Percentiles rank a stretch among this genome's conserved stretches.
phyloP scores from a whole-genome alignment of 495 filamentous ascomycete genomes.

The Pyrenula aspistea region DNA sequence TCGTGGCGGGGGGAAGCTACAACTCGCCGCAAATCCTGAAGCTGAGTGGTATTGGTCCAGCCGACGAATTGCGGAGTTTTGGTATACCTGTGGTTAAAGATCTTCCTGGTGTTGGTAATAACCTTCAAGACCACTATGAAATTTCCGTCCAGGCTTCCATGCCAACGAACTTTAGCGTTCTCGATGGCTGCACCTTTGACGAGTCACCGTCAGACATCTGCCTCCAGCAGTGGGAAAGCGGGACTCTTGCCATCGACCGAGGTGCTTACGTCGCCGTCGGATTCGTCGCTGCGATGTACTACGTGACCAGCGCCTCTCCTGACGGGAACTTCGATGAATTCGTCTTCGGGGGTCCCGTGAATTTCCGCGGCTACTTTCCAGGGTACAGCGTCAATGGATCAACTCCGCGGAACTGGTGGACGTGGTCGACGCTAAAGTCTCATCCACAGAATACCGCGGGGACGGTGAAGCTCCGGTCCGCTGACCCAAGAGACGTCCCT shows the following conservation, averaged over 20 bases:
- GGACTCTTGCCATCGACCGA: constrained; percentile 16
- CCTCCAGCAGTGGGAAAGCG: constrained; percentile 30
- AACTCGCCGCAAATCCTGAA: constrained; percentile 54
- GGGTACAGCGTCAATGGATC: constrained; percentile 21
- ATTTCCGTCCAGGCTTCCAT: constrained; percentile 31
- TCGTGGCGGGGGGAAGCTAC: constrained; percentile 48
- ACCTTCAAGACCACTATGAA: constrained; percentile 56
- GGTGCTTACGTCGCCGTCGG: constrained; percentile 39
- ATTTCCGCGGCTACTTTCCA: constrained; percentile 38
- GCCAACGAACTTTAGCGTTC: constrained; percentile 25
- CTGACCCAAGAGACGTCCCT: constrained; percentile 40
- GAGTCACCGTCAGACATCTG: constrained; percentile 32
- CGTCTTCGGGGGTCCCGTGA: constrained; percentile 37
- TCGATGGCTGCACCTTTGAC: constrained; percentile 36
- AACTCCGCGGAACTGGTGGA: constrained; percentile 18
- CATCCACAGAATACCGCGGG: constrained; percentile 38
- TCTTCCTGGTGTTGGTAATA: constrained; percentile 51
- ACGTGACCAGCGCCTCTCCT: constrained; percentile 21
- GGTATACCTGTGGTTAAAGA: constrained; percentile 39
- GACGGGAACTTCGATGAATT: constrained; percentile 35
- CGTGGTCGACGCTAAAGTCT: constrained; percentile 39
- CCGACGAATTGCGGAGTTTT: constrained; percentile 28
- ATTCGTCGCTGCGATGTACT: constrained; percentile 29
- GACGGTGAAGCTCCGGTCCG: constrained; percentile 31
- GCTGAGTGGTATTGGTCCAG: constrained; percentile 48